phyloP scores from a whole-genome alignment of 345 rosid genomes.

The Isatis tinctoria region DNA sequence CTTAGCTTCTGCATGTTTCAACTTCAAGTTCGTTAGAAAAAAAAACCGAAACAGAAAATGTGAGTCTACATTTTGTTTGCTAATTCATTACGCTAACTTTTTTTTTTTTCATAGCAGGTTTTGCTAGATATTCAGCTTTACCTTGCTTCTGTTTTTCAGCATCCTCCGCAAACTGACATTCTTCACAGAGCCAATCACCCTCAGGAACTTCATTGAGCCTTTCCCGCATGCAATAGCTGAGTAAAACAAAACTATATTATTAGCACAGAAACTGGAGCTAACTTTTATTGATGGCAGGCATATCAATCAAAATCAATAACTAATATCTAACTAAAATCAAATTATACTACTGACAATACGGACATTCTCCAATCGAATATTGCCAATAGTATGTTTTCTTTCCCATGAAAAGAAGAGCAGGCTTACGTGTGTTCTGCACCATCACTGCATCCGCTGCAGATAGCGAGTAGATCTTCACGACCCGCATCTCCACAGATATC shows the following conservation, averaged over 20 bases:
- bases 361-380: not conserved
- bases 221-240: constrained; percentile 96
- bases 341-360: not conserved
- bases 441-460: constrained; percentile 86
- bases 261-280: constrained; percentile 6
- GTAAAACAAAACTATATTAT: constrained; percentile 22
- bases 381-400: constrained; percentile 16
- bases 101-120: not conserved
- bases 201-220: constrained; percentile 81
- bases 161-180: constrained; percentile 75
- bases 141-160: constrained; percentile 66
- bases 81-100: not conserved
- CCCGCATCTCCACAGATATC: constrained; percentile 99
- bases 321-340: not conserved
- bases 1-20: constrained; percentile 51
- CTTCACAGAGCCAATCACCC: constrained; percentile 97
- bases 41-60: constrained; percentile 6
- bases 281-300: constrained; percentile 1
- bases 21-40: constrained; percentile 27
- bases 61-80: not conserved
- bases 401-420: constrained; percentile 9
- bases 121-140: constrained; percentile 28
- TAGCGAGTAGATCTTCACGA: constrained; percentile 93
- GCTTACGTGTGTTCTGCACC: constrained; percentile 99
- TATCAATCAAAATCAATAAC: not conserved